phyloP scores from a whole-genome alignment of 2,329 filamentous ascomycete species.

The Fusarium temperatum region DNA sequence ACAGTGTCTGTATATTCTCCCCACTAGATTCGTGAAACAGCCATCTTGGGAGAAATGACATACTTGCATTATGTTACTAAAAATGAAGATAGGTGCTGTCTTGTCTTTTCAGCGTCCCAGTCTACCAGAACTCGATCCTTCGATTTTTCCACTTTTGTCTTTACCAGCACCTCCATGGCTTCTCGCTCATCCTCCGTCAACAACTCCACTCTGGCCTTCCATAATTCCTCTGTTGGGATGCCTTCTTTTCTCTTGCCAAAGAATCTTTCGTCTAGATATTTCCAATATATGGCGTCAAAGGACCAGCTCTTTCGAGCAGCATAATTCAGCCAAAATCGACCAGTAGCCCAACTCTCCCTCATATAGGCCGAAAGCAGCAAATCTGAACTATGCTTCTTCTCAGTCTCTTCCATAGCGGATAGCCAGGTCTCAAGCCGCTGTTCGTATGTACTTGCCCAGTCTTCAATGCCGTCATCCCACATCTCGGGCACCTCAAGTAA shows the following conservation, averaged over 20 bases:
- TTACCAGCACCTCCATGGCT: background rate
- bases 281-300: background rate
- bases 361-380: slow-evolving; percentile 44
- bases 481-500: slow-evolving; percentile 46
- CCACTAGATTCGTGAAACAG: no score
- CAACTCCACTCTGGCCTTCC: background rate
- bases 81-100: background rate
- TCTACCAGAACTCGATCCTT: background rate
- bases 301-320: background rate
- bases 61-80: background rate
- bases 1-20: no score
- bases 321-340: background rate
- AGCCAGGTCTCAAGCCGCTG: slow-evolving; percentile 47
- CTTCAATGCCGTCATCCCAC: slow-evolving; percentile 44
- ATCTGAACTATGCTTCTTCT: background rate
- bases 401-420: slow-evolving; percentile 38
- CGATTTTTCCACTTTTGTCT: background rate
- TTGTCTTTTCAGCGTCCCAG: background rate
- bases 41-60: no score
- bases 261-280: background rate
- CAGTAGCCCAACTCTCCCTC: slow-evolving; percentile 18
- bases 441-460: slow-evolving; percentile 45
- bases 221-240: accelerated
- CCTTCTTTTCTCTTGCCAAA: background rate
- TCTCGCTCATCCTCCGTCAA: background rate